Conservation (phyloP, 345 rosid species). For the Brassica carinata region DNA sequence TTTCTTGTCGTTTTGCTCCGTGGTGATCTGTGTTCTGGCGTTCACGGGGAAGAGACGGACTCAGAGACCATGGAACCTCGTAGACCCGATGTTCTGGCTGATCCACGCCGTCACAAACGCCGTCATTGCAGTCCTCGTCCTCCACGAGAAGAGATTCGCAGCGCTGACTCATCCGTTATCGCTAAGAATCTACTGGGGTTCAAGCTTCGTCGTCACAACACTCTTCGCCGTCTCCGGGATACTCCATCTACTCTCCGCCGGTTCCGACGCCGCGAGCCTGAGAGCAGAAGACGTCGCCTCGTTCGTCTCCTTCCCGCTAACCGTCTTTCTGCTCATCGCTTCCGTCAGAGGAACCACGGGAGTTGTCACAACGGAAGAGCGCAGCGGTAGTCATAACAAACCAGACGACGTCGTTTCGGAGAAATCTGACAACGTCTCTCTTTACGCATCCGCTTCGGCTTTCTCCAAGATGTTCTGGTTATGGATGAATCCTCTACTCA, state of each 20-base stretch:
- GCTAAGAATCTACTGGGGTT: slow-evolving; percentile 73
- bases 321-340: slow-evolving; percentile 52
- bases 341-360: slow-evolving; percentile 75
- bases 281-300: slow-evolving; percentile 61
- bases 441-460: slow-evolving; percentile 72
- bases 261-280: slow-evolving; percentile 24
- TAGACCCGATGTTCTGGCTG: slow-evolving; percentile 63
- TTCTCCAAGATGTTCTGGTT: slow-evolving; percentile 77
- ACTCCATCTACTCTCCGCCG: slow-evolving; percentile 45
- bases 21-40: slow-evolving; percentile 50
- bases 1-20: slow-evolving; percentile 50
- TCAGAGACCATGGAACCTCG: slow-evolving; percentile 49
- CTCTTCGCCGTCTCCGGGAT: slow-evolving; percentile 62
- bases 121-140: slow-evolving; percentile 56
- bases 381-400: slow-evolving; percentile 19
- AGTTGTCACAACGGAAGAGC: slow-evolving; percentile 35
- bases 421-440: slow-evolving; percentile 50
- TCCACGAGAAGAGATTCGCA: slow-evolving; percentile 75
- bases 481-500: slow-evolving; percentile 89
- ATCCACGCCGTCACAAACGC: slow-evolving; percentile 73
- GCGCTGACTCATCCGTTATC: slow-evolving; percentile 59
- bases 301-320: slow-evolving; percentile 53
- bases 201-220: slow-evolving; percentile 48
- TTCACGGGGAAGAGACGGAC: slow-evolving; percentile 39
- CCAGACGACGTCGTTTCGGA: slow-evolving; percentile 43